Evolutionary conservation across 2,329 filamentous ascomycete species (phyloP).

Genomic region (Aspergillus quadrilineatus): DNA sequence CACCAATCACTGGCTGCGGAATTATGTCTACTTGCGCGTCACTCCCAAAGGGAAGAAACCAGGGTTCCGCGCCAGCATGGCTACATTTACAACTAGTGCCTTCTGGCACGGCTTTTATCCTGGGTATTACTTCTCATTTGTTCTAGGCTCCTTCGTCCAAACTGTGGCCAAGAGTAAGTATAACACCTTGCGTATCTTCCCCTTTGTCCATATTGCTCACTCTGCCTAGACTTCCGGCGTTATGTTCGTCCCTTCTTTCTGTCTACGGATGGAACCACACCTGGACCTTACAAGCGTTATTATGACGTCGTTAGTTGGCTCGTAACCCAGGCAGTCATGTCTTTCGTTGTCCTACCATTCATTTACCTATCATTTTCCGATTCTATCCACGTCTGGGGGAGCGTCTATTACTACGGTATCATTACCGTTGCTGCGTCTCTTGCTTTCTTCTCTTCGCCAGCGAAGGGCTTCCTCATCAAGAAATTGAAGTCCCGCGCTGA

Average conservation of each 20-base stretch:
- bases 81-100: constrained; percentile 90
- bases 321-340: constrained; percentile 76
- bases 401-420: constrained; percentile 85
- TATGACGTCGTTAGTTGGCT: constrained; percentile 80
- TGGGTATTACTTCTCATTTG: constrained; percentile 88
- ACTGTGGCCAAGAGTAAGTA: constrained; percentile 87
- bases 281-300: constrained; percentile 72
- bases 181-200: background rate
- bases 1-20: constrained; percentile 93
- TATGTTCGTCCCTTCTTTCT: constrained; percentile 91
- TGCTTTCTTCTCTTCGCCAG: constrained; percentile 76
- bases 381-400: constrained; percentile 73
- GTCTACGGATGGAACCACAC: constrained; percentile 68
- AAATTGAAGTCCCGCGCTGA: constrained; percentile 57
- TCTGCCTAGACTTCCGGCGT: constrained; percentile 72
- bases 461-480: constrained; percentile 61
- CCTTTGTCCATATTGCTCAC: constrained; percentile 18
- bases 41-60: constrained; percentile 95
- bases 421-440: constrained; percentile 65
- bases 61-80: constrained; percentile 89
- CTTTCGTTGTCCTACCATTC: constrained; percentile 81
- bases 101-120: constrained; percentile 99
- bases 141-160: constrained; percentile 87
- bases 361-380: constrained; percentile 72
- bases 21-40: constrained; percentile 93